A percentile compares a stretch with the other conserved stretches of the same genome.
Conservation (phyloP, 1,284 basidiomycete species). For the Apiotrichum mycotoxinovorans region DNA sequence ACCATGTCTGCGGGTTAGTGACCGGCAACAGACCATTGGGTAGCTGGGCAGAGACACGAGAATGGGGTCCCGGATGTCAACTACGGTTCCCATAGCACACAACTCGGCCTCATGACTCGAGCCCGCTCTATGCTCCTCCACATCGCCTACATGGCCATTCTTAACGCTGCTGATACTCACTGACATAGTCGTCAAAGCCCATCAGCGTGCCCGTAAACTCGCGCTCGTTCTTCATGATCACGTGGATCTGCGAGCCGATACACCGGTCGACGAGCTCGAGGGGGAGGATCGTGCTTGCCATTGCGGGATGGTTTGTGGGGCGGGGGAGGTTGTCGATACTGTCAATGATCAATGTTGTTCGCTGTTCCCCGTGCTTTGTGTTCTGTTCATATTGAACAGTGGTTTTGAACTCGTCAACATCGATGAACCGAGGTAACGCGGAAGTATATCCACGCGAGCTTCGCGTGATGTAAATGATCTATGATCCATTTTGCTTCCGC, state of each 20-base stretch:
- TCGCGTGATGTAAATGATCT: no score
- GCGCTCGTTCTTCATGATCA: constrained; percentile 92
- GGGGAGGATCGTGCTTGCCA: constrained; percentile 67
- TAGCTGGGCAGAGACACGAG: no score
- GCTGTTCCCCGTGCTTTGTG: no score
- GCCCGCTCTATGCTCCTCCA: no score
- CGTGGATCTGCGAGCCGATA: constrained; percentile 91
- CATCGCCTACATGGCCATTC: no score
- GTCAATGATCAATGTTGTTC: neutral
- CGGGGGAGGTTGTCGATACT: neutral
- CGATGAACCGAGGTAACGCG: neutral
- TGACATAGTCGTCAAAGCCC: constrained; percentile 99
- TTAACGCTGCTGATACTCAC: constrained; percentile 61
- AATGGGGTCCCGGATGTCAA: no score
- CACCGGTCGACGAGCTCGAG: constrained; percentile 84
- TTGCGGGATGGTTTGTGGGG: constrained; percentile 28
- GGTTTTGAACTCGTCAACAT: no score
- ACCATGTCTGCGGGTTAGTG: constrained; percentile 76
- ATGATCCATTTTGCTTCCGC: constrained; percentile 12
- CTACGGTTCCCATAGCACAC: no score
- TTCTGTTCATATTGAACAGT: no score
- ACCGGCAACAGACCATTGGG: no score
- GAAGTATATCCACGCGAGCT: neutral
- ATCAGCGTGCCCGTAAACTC: constrained; percentile 94
- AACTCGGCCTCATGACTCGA: no score